Base-by-base conservation (phyloP, 352 stramenopile genomes). In the Achlya hypogyna region DNA sequence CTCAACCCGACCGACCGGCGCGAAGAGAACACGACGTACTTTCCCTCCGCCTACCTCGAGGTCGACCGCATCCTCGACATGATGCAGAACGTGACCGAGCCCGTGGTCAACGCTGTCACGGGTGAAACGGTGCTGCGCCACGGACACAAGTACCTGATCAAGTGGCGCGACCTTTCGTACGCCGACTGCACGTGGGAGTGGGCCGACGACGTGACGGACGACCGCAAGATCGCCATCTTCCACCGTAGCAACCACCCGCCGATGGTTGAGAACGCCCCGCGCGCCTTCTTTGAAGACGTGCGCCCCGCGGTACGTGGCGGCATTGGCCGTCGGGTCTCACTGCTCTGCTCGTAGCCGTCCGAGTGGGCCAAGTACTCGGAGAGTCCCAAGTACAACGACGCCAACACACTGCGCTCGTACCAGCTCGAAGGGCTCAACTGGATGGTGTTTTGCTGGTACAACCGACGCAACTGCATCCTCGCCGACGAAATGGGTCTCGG, bases 351-450 rank as follows among this genome's bases (percentile, higher is more conserved):
- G 43, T 82, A 95, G n/a, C 77, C 86, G 10, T 78, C 45, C 14
- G 80, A 83, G 5, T 95, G 84, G 84, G 85, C 85, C n/a, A 95
- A 96, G 67, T 96, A 96, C 51, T 79, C 82, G 53, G 78, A 89
- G 64, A 96, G 87, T 25, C 88, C 85, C 8, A 71, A 77, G 0
- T 98, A 97, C 78, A 93, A 96, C 69, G 95, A 98, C 75, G 96
- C 97, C 58, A 97, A 97, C 51, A 86, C 86, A 3, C 76, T 99
- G 28, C 82, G 97, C 23, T 95, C 96, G 28, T 99, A 99, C 72
- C 97, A 99, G 78, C 84, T 98, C 20, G 97, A 99, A 89, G 97
- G 97, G 31, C 84, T 99, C 27, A 96, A 97, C 42, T 99, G 97
- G 97, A 76, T 99, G 52, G 83, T 98, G 9, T 98, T 98, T 75